Conservation (phyloP, 805 yeast species). For the Cyberlindnera mrakii region DNA sequence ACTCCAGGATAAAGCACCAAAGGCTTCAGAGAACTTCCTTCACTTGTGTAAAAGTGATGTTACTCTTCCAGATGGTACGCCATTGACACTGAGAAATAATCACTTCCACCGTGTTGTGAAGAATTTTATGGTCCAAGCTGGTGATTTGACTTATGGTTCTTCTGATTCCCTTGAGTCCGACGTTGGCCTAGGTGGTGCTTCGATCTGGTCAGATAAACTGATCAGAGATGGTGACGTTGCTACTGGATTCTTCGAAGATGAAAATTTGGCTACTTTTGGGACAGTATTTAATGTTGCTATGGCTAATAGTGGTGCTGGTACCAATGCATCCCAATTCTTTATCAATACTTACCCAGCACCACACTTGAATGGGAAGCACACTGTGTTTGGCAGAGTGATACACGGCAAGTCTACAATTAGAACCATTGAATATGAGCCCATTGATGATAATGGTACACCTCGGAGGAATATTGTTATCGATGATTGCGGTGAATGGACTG, state of each 20-base stretch:
- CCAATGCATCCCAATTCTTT: slow-evolving; percentile 66
- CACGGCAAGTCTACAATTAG: slow-evolving; percentile 67
- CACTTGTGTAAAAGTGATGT: slow-evolving; percentile 37
- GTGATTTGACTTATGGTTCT: slow-evolving; percentile 45
- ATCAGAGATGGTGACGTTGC: slow-evolving; percentile 18
- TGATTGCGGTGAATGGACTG: slow-evolving; percentile 61
- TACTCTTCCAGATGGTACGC: slow-evolving; percentile 15
- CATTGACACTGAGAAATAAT: slow-evolving; percentile 35
- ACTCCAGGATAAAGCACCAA: slow-evolving; percentile 45
- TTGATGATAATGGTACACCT: slow-evolving; percentile 40
- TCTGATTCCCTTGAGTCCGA: slow-evolving; percentile 20
- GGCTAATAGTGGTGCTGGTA: slow-evolving; percentile 51
- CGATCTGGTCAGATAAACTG: slow-evolving; percentile 27
- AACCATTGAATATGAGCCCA: slow-evolving; percentile 48
- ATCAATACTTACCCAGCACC: slow-evolving; percentile 64
- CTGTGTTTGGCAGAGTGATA: slow-evolving; percentile 68
- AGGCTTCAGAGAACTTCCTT: slow-evolving; percentile 45
- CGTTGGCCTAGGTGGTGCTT: slow-evolving; percentile 40
- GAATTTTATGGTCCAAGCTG: slow-evolving; percentile 68
- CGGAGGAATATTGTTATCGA: slow-evolving; percentile 38
- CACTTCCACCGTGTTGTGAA: slow-evolving; percentile 58
- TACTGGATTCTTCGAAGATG: slow-evolving; percentile 46
- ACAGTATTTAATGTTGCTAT: slow-evolving; percentile 50
- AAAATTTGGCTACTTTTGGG: slow-evolving; percentile 42
- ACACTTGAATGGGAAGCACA: slow-evolving; percentile 70